Base-by-base conservation (phyloP, 75 land plant species). In the Selaginella moellendorffii region DNA sequence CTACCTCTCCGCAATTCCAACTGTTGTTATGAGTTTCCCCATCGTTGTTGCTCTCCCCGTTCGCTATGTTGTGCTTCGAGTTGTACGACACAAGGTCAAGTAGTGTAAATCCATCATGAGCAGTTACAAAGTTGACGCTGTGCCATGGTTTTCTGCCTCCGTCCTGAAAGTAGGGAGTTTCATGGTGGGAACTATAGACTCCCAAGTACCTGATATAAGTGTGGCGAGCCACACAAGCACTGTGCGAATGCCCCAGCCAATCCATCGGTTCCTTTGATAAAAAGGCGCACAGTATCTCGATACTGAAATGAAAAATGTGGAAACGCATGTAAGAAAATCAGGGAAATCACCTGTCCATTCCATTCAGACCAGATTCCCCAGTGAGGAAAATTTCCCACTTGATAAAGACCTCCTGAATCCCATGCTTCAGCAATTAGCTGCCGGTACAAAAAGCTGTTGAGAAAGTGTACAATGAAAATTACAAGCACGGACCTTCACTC, bases 1-100 rank as follows among this genome's bases (percentile, higher is more conserved):
- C 71, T n/a, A 91, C 97, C 86, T 93, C 87, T 65, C 98, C 98
- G 79, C 98, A 89, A 64, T 93, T 89, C 98, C 98, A 93, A 76
- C 96, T 93, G 64, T 82, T 84, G 59, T 93, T 89, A 65, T 89
- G 98, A 52, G 71, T 79, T 67, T 93, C 98, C 0, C 98, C 98
- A 69, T 93, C 98, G 62, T 80, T 83, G 68, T 93, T 93, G 54
- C 74, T 77, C 61, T 93, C 98, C 1, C 98, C 96, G 74, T 93
- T 93, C 25, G 87, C 83, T 63, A 82, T 52, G 62, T 93, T 93
- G 28, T 89, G 81, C 65, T 93, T 89, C 36, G 79, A 64, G 53
- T 86, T 89, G 67, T 89, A 93, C 19, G 83, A 80, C 30, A 86
- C 98, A 65, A 93, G 63, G 80, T 93, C 98, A 27, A 81, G 85